Evolutionary conservation across 495 filamentous ascomycete genomes (phyloP).

Genomic region (Podospora pseudopauciseta): DNA sequence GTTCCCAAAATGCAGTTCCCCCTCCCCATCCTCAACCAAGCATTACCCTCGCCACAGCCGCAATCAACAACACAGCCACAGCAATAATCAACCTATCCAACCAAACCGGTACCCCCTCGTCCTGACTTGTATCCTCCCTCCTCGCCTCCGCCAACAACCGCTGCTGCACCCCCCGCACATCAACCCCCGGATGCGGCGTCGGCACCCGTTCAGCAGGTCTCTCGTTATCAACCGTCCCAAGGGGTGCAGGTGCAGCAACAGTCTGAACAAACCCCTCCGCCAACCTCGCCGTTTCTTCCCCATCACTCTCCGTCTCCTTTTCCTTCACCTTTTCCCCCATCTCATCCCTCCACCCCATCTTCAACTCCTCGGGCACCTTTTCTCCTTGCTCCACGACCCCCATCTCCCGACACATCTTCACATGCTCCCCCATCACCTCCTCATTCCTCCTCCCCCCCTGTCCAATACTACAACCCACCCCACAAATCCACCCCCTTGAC

Average conservation of each 20-base stretch:
- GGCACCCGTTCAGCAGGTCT: constrained; percentile 6
- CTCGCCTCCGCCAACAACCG: too few relatives aligned
- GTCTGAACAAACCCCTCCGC: constrained; percentile 52
- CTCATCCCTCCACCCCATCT: constrained; percentile 55
- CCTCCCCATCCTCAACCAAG: constrained; percentile 20
- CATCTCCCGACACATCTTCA: constrained; percentile 56
- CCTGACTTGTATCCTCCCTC: neutral
- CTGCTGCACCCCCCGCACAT: neutral
- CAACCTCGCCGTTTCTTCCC: constrained; percentile 40
- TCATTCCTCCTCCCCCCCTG: constrained; percentile 57
- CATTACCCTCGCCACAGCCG: constrained; percentile 49
- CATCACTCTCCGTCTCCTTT: constrained; percentile 22
- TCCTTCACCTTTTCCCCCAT: constrained; percentile 23
- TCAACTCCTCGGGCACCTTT: constrained; percentile 53
- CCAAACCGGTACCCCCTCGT: constrained; percentile 46
- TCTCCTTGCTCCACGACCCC: constrained; percentile 53
- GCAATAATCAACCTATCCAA: constrained; percentile 58
- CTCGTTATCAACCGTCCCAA: too few relatives aligned
- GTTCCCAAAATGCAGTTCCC: neutral
- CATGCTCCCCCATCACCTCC: constrained; percentile 66
- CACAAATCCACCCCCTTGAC: constrained; percentile 50
- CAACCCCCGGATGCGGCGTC: too few relatives aligned
- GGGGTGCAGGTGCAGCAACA: constrained; percentile 1
- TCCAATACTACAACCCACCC: constrained; percentile 54
- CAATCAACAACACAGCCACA: constrained; percentile 47